Evolutionary conservation across 305 asterid species (phyloP).

Genomic region (Andrographis paniculata): DNA sequence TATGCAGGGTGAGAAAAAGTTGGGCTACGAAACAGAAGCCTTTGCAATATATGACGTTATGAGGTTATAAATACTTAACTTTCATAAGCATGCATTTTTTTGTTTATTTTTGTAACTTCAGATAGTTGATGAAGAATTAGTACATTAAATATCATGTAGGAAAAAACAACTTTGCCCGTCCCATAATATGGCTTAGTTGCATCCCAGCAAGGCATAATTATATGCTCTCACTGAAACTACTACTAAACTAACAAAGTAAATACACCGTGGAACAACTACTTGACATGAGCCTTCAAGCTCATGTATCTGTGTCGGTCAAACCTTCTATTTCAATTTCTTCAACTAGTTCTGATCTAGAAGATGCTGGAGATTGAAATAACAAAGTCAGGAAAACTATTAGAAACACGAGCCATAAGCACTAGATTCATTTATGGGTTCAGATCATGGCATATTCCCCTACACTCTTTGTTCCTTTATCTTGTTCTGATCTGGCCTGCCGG

Average conservation of each 20-base stretch:
- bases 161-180: neutral
- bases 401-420: too few relatives aligned
- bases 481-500: constrained; percentile 3
- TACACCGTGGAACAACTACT: constrained; percentile 2
- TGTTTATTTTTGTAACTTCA: constrained; percentile 4
- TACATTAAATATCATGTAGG: neutral
- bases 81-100: constrained; percentile 5
- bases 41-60: constrained; percentile 88
- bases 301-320: neutral
- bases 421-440: too few relatives aligned
- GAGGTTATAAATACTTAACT: constrained; percentile 41
- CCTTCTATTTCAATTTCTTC: neutral
- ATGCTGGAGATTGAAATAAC: too few relatives aligned
- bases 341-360: constrained; percentile 1
- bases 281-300: constrained; percentile 1
- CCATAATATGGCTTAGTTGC: neutral
- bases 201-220: neutral
- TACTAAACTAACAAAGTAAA: neutral
- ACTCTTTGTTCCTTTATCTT: neutral
- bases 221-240: neutral
- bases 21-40: constrained; percentile 94
- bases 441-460: too few relatives aligned
- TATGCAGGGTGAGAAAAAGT: constrained; percentile 75
- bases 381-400: too few relatives aligned
- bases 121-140: neutral